phyloP scores from a whole-genome alignment of 352 stramenopile species.

The Thalassiosira exigua region DNA sequence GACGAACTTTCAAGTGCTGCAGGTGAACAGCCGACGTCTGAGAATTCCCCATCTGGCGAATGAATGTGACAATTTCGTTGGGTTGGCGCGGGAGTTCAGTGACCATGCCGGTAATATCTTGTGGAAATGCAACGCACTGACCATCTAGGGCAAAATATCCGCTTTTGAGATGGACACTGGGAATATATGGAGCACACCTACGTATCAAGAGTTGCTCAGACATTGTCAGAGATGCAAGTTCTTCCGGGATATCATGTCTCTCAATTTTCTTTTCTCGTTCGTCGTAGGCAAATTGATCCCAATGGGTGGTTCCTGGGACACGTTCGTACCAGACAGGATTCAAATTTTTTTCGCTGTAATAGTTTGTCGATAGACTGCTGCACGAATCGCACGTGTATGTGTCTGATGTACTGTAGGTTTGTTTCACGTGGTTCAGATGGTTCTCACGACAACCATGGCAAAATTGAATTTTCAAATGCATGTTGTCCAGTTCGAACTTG shows the following conservation, averaged over 20 bases:
- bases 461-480: not conserved
- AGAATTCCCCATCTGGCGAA: constrained; percentile 17
- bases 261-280: not conserved
- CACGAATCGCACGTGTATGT: not conserved
- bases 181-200: constrained; percentile 26
- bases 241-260: constrained; percentile 27
- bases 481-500: not conserved
- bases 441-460: not conserved
- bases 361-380: not conserved
- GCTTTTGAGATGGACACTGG: constrained; percentile 20
- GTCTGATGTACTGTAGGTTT: not conserved
- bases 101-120: constrained; percentile 24
- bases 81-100: constrained; percentile 6
- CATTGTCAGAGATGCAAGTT: constrained; percentile 26
- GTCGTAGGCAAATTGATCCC: not conserved
- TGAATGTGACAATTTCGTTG: constrained; percentile 14
- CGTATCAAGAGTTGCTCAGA: constrained; percentile 34
- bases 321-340: constrained; percentile 15
- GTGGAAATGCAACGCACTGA: constrained; percentile 25
- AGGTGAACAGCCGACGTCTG: constrained; percentile 1
- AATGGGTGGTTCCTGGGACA: no score
- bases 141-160: constrained; percentile 23
- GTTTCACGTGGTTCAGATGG: not conserved
- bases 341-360: constrained; percentile 32
- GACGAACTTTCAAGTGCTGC: not conserved